Percentiles rank a stretch among this genome's conserved stretches.
phyloP scores from a whole-genome alignment of 768 basidiomycete genomes.

The Termitomyces sp. region DNA sequence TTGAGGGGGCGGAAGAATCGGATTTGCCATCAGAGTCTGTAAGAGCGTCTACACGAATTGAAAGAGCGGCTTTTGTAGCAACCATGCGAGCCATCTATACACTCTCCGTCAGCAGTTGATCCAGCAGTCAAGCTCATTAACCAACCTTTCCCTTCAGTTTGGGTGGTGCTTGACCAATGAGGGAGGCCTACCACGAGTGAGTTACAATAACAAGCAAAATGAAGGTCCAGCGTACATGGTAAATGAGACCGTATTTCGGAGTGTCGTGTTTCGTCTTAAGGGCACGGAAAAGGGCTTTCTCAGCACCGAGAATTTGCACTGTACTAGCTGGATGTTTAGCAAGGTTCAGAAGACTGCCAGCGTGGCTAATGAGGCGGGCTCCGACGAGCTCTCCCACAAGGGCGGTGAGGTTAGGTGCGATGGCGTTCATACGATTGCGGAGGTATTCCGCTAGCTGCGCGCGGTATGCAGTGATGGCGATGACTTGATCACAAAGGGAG shows the following conservation, averaged over 20 bases:
- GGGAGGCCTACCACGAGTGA: conserved; percentile 61
- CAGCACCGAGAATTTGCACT: conserved; percentile 96
- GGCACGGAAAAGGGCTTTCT: conserved; percentile 97
- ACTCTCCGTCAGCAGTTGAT: not conserved
- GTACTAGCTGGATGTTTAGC: conserved; percentile 98
- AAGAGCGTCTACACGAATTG: conserved; percentile 96
- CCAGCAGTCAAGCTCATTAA: not conserved
- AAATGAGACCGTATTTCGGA: conserved; percentile 99
- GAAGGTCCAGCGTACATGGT: conserved; percentile 64
- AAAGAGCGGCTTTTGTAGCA: conserved; percentile 95
- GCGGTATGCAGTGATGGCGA: conserved; percentile 93
- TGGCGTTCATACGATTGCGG: conserved; percentile 95
- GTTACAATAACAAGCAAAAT: conserved; percentile 3
- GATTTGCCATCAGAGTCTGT: conserved; percentile 91
- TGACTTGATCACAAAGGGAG: conserved; percentile 96
- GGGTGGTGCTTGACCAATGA: conserved; percentile 95
- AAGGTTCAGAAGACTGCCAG: conserved; percentile 90
- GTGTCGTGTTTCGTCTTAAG: conserved; percentile 99
- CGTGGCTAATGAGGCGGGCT: conserved; percentile 91
- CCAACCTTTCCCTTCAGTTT: conserved; percentile 94
- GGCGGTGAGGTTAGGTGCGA: conserved; percentile 94
- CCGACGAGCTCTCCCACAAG: conserved; percentile 92
- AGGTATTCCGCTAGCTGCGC: conserved; percentile 95
- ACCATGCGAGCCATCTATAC: conserved; percentile 98
- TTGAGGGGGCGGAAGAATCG: conserved; percentile 72